Conservation (phyloP, 2,329 filamentous ascomycete genomes). For the Nothophoma quercina region DNA sequence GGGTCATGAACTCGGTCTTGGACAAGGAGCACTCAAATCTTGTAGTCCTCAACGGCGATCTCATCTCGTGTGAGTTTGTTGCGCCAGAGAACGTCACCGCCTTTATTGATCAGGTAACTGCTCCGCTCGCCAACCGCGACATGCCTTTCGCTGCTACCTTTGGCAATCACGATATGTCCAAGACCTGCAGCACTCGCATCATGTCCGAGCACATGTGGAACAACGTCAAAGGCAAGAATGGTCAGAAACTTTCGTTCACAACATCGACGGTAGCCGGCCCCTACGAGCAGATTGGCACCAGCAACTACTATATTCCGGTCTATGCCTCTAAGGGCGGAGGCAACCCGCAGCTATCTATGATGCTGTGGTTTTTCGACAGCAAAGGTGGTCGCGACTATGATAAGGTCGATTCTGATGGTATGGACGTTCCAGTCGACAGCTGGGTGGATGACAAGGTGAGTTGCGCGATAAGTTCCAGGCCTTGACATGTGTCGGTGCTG, state of each 20-base stretch:
- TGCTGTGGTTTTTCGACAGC: constrained; percentile 77
- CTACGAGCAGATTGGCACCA: constrained; percentile 47
- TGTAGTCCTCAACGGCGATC: constrained; percentile 74
- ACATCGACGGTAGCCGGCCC: constrained; percentile 51
- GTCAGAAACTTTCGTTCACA: constrained; percentile 53
- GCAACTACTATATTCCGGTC: constrained; percentile 64
- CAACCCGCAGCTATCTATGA: constrained; percentile 47
- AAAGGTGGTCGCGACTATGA: constrained; percentile 34
- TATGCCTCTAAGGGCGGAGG: constrained; percentile 50
- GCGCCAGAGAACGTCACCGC: constrained; percentile 24
- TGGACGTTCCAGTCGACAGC: constrained; percentile 19
- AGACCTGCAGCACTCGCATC: constrained; percentile 32
- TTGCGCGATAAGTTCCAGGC: no score
- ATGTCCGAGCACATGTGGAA: constrained; percentile 38
- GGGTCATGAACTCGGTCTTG: constrained; percentile 66
- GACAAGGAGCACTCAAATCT: constrained; percentile 64
- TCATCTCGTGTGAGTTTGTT: constrained; percentile 69
- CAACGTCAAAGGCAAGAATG: constrained; percentile 58
- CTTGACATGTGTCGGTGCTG: no score
- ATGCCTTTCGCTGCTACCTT: constrained; percentile 73
- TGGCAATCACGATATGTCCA: constrained; percentile 69
- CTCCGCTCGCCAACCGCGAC: constrained; percentile 61
- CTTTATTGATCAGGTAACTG: constrained; percentile 34
- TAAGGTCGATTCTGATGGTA: constrained; percentile 19
- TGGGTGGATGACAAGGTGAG: constrained; percentile 37